A percentile compares a stretch with the other conserved stretches of the same genome.
These are phyloP conservation scores for Fragaria vesca DNA, from an alignment of 306 rosid genomes.

Conservation along the genomic window DNA sequence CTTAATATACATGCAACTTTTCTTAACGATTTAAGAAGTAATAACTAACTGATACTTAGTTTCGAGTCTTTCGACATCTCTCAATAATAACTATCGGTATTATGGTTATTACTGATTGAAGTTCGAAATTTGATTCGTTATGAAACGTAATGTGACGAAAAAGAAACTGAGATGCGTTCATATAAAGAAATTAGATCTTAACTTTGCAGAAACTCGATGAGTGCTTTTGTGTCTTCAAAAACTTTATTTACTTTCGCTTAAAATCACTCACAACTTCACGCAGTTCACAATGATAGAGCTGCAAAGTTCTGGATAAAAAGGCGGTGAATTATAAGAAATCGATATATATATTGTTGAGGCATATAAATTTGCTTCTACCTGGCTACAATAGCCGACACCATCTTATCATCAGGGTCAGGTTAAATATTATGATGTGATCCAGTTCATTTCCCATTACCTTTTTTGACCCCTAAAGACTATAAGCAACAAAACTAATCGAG, in stretches of 20 bases:
- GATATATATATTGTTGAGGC: background rate
- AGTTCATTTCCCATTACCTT: slow-evolving; percentile 14
- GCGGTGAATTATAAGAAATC: background rate
- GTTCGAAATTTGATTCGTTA: no score
- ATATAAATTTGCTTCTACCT: background rate
- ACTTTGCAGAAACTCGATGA: no score
- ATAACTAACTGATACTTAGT: background rate
- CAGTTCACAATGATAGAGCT: background rate
- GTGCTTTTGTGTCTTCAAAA: no score
- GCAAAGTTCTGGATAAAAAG: background rate
- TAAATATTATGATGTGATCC: slow-evolving; percentile 19
- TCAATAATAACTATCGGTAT: background rate
- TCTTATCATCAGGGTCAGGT: slow-evolving; percentile 11
- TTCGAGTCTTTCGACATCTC: background rate
- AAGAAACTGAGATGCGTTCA: background rate
- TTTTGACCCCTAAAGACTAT: slow-evolving; percentile 19
- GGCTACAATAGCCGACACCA: slow-evolving; percentile 9
- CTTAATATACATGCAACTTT: no score
- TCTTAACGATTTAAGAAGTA: no score
- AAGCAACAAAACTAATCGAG: background rate
- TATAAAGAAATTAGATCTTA: no score
- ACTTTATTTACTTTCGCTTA: no score
- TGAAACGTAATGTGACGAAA: background rate
- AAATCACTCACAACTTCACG: background rate
- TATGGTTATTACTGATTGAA: background rate